Evolutionary conservation across 1,284 basidiomycete species (phyloP).

Genomic region (Marasmius tenuissimus): DNA sequence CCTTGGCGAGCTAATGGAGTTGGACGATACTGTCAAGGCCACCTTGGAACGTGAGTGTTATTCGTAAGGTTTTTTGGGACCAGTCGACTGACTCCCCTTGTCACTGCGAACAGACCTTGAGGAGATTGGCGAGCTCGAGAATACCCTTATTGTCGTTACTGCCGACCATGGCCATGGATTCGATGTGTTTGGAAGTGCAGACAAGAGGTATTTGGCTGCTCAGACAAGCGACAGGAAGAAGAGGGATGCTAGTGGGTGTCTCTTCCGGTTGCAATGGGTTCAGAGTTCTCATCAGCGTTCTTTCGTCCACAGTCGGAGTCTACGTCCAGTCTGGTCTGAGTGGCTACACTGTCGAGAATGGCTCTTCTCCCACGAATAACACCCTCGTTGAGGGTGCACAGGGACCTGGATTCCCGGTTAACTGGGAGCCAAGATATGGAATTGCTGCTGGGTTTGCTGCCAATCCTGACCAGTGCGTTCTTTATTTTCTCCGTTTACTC

Average conservation of each 20-base stretch:
- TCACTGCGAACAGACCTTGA: slow-evolving; percentile 30
- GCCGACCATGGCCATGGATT: slow-evolving; percentile 44
- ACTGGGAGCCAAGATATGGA: slow-evolving; percentile 42
- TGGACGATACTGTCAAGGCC: slow-evolving; percentile 41
- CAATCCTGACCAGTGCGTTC: slow-evolving; percentile 37
- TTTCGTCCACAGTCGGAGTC: slow-evolving; percentile 28
- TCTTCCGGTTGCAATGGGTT: not conserved
- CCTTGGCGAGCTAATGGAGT: slow-evolving; percentile 40
- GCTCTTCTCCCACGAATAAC: slow-evolving; percentile 34
- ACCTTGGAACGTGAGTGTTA: slow-evolving; percentile 35
- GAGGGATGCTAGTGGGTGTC: slow-evolving; percentile 29
- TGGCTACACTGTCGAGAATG: slow-evolving; percentile 36
- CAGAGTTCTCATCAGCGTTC: not conserved
- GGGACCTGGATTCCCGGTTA: slow-evolving; percentile 42
- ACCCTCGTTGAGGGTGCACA: slow-evolving; percentile 35
- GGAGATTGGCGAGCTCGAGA: slow-evolving; percentile 37
- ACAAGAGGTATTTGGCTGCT: slow-evolving; percentile 39
- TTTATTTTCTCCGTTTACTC: not conserved
- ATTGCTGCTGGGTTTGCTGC: slow-evolving; percentile 40
- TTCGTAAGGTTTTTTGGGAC: not conserved
- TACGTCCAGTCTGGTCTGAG: slow-evolving; percentile 38
- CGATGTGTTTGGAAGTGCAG: slow-evolving; percentile 42
- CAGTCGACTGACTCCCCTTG: not conserved
- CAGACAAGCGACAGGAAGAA: slow-evolving; percentile 36
- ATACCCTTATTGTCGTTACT: slow-evolving; percentile 41